Base-by-base conservation (phyloP, 345 rosid genomes). In the Excoecaria cochinchinensis region DNA sequence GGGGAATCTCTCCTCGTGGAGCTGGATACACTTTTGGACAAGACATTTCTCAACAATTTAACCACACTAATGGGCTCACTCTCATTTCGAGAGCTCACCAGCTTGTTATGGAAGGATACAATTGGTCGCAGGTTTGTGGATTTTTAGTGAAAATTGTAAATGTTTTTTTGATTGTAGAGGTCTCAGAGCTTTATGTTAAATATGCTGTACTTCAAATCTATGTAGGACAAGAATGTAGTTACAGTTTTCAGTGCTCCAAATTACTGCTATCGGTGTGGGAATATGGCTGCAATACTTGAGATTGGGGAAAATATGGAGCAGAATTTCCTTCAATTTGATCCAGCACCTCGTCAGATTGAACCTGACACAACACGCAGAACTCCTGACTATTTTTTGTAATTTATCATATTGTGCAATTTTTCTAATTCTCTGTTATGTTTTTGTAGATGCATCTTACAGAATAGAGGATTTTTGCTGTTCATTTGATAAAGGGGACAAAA, bases 341-440 rank as follows among this genome's bases (percentile, higher is more conserved):
- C 98, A 0, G 97, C 95, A 5, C 97, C 98, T 1, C 91, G 97
- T 74, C 98, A 94, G 79, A 71, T 94, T 59, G 98, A 94, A 69
- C 98, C 97, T 13, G 97, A 94, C 75, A 86, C 97, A 73, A 89
- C 97, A 47, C 91, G 97, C 80, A 90, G 91, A 85, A 94, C 97
- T 58, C 98, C 98, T 48, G 98, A 92, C 83, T 94, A 94, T 90
- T 94, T 94, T 87, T 90, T 94, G 93, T 92, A 85, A 90, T 89
- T 59, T 83, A 50, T 59, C 55, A 64, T 44, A 25, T 53, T 70
- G 71, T 73, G 70, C 72, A 74, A 72, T 46, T 56, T 67, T 74
- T 74, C 68, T 42, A 57, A 55, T 78, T 78, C 57, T 25, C 40
- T 55, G 71, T 71, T 70, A 76, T 81, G 83, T 70, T 87, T 85